Base-by-base conservation (phyloP, 148 eudicot genomes). In the Vaccinium corymbosum region DNA sequence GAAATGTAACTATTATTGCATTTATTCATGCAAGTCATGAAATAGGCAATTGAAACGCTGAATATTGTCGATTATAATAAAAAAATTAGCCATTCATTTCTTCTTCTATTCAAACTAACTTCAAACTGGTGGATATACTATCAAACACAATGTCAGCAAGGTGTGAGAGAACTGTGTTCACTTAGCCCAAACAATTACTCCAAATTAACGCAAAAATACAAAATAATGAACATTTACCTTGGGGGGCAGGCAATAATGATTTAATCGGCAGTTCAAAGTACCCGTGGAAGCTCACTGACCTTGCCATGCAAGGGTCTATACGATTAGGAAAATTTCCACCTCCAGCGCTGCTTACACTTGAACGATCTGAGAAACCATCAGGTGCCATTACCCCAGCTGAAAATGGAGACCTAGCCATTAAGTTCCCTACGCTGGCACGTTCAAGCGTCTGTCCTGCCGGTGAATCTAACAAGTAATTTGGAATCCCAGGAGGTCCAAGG, bases 231-330 rank as follows among this genome's bases (percentile, higher is more conserved):
- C 46, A 81, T 81, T 51, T 90, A 95, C 98, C 98, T 89, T 82
- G 90, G 61, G 89, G 85, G 61, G 86, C 85, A 13, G 83, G 82
- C 83, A 83, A 78, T 20, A 93, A 87, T 78, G 91, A 84, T 72
- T 91, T 94, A 76, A 90, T 88, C 15, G 89, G 76, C 81, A 91
- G 84, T 86, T 93, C 97, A 87, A 94, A 91, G 86, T 94, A 93
- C 79, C 98, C 98, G 85, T 94, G 98, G 22, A 97, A 90, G 80
- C 97, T 97, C 62, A 89, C 84, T 51, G 97, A 97, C 83, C 98
- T 91, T 29, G 90, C 96, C 87, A 97, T 93, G 88, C 88, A 92
- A 71, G 96, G 97, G 77, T 92, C 94, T 7, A 55, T 78, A 19
- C 77, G 83, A n/a, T 75, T 78, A 68, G 87, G 79, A 76, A 88